Base-by-base conservation (phyloP, 345 rosid species). In the Kernera saxatilis region DNA sequence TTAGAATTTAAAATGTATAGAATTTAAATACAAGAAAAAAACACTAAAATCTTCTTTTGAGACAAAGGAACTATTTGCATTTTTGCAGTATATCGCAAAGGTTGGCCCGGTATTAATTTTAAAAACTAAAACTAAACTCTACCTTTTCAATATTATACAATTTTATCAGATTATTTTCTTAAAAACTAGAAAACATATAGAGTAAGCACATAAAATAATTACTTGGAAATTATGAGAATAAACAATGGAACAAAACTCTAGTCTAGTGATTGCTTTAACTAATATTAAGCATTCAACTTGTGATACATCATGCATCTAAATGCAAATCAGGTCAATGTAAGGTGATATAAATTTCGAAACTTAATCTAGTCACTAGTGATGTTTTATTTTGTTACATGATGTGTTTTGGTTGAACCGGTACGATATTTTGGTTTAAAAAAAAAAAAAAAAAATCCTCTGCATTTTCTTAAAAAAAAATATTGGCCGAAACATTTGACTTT, bases 401-500 rank as follows among this genome's bases (percentile, higher is more conserved):
- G 15, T 22, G 2, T 33, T 43, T 13, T 30, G 56, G 44, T 33
- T 64, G 1, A 49, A 36, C 17, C 12, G 58, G 25, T 49, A 6
- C 22, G 22, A 35, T 48, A n/a, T n/a, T n/a, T n/a, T n/a, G n/a
- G n/a, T n/a, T n/a, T n/a, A n/a, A n/a, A n/a, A n/a, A n/a, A n/a
- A n/a, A n/a, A n/a, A n/a, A n/a, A n/a, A n/a, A n/a, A n/a, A n/a
- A n/a, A n/a, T n/a, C n/a, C n/a, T n/a, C n/a, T n/a, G n/a, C n/a
- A n/a, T n/a, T n/a, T n/a, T n/a, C n/a, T n/a, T n/a, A n/a, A n/a
- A n/a, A n/a, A n/a, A n/a, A 23, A 25, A 3, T 18, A 17, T 15
- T 1, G 39, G 13, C 46, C 48, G n/a, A 70, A 60, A 27, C 43
- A 39, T 37, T 60, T 71, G 75, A 71, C 35, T 60, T 71, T 57